Evolutionary conservation across 768 basidiomycete genomes (phyloP), one percentile per base, ranked within the genome.

Genomic region (Tricholoma furcatifolium): DNA sequence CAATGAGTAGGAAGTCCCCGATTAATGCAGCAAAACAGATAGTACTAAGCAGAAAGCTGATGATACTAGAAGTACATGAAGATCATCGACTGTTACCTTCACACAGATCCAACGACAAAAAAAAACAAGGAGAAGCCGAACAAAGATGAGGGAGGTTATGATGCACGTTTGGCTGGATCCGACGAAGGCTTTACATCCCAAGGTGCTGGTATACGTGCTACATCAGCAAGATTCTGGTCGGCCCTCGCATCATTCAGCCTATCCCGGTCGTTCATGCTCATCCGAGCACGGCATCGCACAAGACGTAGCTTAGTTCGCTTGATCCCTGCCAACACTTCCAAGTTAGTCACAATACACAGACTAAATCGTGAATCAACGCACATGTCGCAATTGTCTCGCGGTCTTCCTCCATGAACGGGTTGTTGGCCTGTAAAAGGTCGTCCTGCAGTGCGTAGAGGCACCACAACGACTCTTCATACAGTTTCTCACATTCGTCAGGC

Each of bases 401-500:
- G 61, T 93, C 91, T 60, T 93, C 90, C 47, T 90, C 88, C 80
- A 85, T 80, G 68, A 86, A 92, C 2, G 91, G 89, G 63, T 91
- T 93, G 12, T 85, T 88, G 8, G 77, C 81, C 66, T 92, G 88
- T 55, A 89, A 65, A 1, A 93, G 75, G 62, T 96, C 90, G 65
- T 98, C 97, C 65, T 94, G 87, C 7, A 98, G 76, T 0, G 93
- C 89, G 58, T 94, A 91, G 27, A 98, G 76, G 65, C 94, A 90
- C 93, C 93, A 97, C 7, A 98, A 68, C 0, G 93, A 92, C 61
- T 93, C 93, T 63, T 98, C 95, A 69, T 98, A 99, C 34, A 96
- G 75, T 66, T 88, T 89, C 74, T 97, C 93, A 67, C 93, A 95
- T 63, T 92, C 88, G 57, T 88, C 81, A 0, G 89, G 85, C 24